Base-by-base conservation (phyloP, 2,329 filamentous ascomycete genomes). In the Lachnellula cervina region DNA sequence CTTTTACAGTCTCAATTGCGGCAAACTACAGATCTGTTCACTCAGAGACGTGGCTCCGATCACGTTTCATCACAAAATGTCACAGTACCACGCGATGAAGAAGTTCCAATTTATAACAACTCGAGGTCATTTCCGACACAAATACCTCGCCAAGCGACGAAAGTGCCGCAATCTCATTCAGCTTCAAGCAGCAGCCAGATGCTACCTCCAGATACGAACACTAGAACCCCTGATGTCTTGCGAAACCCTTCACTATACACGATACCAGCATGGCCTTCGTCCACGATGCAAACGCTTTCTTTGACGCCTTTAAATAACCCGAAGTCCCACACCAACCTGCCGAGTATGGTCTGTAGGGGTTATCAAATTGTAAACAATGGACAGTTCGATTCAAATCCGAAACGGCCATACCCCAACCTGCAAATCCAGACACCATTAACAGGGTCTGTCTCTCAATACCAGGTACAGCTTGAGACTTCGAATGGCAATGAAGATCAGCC, bases 211-310 rank as follows among this genome's bases (percentile, higher is more conserved):
- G 28, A 32, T 32, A 32, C 8, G 28, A 4, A 38, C 13, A 40
- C 28, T 21, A 43, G 46, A 45, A 38, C 50, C 11, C 37, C 56
- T 50, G 64, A 68, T 52, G 43, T 68, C 13, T 28, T 61, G n/a
- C 58, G 66, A 23, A 63, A 54, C 23, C 64, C 64, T n/a, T 67
- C 66, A 8, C 54, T 68, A 5, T 68, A 68, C 37, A 56, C 48
- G 5, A 61, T 68, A 40, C 64, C 66, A 32, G 43, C 57, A 9
- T 67, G 65, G 65, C 46, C 56, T 32, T 11, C 17, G 28, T 32
- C 28, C 9, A 9, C 9, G 9, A 32, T 14, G 34, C 34, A n/a
- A 34, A 16, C 38, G 13, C 45, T 28, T 34, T 2, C 21, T 13
- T 14, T 35, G 34, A 19, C 50, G 21, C 9, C 34, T 11, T 38